Evolutionary conservation across 2,329 filamentous ascomycete genomes (phyloP).

Genomic region (Macroventuria anomochaeta): DNA sequence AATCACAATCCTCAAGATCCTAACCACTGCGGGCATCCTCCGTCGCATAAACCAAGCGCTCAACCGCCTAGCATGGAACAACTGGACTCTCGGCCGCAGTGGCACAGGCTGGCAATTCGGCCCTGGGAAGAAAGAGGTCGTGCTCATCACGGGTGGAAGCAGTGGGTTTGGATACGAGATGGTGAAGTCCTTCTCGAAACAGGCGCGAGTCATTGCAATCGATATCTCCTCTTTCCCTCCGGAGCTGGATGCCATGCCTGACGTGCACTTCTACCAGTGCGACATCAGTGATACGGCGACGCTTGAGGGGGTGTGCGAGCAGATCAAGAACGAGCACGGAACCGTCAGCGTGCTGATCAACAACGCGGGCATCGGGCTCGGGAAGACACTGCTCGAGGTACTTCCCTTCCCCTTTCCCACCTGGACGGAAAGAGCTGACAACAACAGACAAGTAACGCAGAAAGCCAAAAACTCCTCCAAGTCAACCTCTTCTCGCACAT

Average conservation of each 20-base stretch:
- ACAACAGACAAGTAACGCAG: conserved; percentile 31
- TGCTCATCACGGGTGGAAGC: conserved; percentile 40
- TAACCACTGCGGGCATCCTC: conserved; percentile 26
- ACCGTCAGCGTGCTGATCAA: conserved; percentile 41
- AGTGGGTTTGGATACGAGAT: conserved; percentile 41
- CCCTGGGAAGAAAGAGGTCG: conserved; percentile 30
- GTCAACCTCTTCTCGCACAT: conserved; percentile 42
- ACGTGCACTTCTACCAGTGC: conserved; percentile 37
- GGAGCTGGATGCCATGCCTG: conserved; percentile 30
- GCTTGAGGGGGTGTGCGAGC: conserved; percentile 26
- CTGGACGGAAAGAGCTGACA: not conserved
- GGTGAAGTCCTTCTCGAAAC: conserved; percentile 32
- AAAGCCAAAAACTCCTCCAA: conserved; percentile 36
- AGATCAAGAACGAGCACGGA: conserved; percentile 30
- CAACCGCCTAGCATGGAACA: conserved; percentile 41
- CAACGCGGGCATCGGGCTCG: conserved; percentile 38
- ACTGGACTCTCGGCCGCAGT: conserved; percentile 41
- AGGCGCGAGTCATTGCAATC: conserved; percentile 33
- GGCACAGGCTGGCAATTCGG: conserved; percentile 32
- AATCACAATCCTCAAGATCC: conserved; percentile 30
- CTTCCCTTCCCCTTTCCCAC: no score
- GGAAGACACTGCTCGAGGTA: conserved; percentile 31
- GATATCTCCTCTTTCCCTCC: conserved; percentile 32
- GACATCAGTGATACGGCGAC: conserved; percentile 31
- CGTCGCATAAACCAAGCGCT: conserved; percentile 26